Evolutionary conservation across 2,329 filamentous ascomycete species (phyloP).

Genomic region (Rosellinia necatrix): DNA sequence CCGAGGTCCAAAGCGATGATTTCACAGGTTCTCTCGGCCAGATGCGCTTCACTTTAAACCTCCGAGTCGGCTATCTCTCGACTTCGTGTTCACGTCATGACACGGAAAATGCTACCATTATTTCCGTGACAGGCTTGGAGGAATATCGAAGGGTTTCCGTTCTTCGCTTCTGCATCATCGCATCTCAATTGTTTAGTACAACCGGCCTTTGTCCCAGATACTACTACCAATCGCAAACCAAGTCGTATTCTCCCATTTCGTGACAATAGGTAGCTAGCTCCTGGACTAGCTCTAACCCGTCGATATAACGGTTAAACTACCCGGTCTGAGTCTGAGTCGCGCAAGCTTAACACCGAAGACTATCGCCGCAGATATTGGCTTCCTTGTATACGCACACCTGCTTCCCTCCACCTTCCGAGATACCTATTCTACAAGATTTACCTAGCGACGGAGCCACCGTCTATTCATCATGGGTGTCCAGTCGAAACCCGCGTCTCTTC

Average conservation of each 20-base stretch:
- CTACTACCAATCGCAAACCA: constrained; percentile 2
- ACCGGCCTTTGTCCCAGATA: constrained; percentile 8
- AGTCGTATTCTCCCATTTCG: constrained; percentile 18
- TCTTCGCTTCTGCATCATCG: background rate
- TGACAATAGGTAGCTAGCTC: constrained; percentile 27
- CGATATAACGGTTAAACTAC: constrained; percentile 31
- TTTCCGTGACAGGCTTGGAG: constrained; percentile 2
- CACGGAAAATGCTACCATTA: constrained; percentile 3
- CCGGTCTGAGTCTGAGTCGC: constrained; percentile 2
- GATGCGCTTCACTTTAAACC: constrained; percentile 17
- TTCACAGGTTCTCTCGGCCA: constrained; percentile 27
- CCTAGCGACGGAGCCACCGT: constrained; percentile 4
- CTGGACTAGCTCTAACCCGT: constrained; percentile 14
- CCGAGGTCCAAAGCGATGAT: constrained; percentile 38
- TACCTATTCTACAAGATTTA: constrained; percentile 2
- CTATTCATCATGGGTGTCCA: constrained; percentile 56
- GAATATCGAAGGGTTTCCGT: background rate
- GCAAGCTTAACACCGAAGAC: constrained; percentile 1
- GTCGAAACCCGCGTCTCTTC: constrained; percentile 71
- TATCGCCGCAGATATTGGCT: constrained; percentile 9
- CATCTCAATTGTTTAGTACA: constrained; percentile 6
- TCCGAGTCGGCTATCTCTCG: constrained; percentile 22
- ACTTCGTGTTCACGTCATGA: constrained; percentile 21
- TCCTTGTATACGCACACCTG: constrained; percentile 11
- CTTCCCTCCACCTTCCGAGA: background rate